Conservation (phyloP, 2,329 filamentous ascomycete genomes). For the Penicillium hesseltinei region DNA sequence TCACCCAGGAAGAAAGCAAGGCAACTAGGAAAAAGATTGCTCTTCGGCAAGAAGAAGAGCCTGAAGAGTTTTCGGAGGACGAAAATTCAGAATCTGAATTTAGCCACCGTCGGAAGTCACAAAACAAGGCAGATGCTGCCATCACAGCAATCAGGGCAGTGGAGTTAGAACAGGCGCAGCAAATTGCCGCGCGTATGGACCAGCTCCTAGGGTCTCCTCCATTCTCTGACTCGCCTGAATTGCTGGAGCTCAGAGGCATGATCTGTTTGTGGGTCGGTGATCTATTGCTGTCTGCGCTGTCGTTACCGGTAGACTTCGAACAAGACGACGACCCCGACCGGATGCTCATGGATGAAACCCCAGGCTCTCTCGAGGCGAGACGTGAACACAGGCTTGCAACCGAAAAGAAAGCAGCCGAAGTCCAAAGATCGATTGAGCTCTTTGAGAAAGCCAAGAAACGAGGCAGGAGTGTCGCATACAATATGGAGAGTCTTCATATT, state of each 20-base stretch:
- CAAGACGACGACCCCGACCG: conserved; percentile 16
- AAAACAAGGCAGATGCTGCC: conserved; percentile 37
- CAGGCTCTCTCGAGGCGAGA: conserved; percentile 31
- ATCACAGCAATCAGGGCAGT: conserved; percentile 43
- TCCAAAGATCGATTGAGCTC: conserved; percentile 34
- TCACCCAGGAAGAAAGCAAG: conserved; percentile 61
- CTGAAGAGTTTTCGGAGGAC: conserved; percentile 33
- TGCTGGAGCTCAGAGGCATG: conserved; percentile 72
- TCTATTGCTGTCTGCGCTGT: conserved; percentile 47
- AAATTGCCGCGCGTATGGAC: conserved; percentile 69
- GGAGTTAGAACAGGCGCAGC: conserved; percentile 60
- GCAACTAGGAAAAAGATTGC: conserved; percentile 44
- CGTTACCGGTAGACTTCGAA: conserved; percentile 17
- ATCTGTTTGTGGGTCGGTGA: conserved; percentile 73
- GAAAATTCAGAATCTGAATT: conserved; percentile 28
- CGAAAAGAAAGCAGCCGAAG: conserved; percentile 33
- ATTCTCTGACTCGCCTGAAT: conserved; percentile 64
- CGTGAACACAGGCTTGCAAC: conserved; percentile 34
- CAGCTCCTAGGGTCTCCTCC: conserved; percentile 66
- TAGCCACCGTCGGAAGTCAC: conserved; percentile 22
- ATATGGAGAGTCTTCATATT: conserved; percentile 32
- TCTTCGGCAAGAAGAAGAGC: conserved; percentile 22
- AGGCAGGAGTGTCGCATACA: conserved; percentile 30
- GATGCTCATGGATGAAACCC: conserved; percentile 21
- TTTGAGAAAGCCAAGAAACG: conserved; percentile 36